These are phyloP conservation scores for Penicillium crustosum DNA, from an alignment of 2,329 filamentous ascomycete species.

Conservation along the genomic window DNA sequence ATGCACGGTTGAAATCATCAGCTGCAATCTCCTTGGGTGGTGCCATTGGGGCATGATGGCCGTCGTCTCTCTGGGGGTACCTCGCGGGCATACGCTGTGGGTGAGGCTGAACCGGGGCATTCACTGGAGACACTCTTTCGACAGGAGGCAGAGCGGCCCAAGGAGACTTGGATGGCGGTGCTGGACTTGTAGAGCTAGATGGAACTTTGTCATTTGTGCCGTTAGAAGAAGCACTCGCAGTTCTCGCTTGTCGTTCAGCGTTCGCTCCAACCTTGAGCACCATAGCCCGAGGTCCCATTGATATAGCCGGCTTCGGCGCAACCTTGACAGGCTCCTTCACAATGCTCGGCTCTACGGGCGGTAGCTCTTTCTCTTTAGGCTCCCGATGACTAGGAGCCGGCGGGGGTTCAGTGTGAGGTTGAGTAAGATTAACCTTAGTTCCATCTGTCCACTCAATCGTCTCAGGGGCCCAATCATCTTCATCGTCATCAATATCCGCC, in stretches of 20 bases:
- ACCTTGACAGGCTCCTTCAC: conserved; percentile 30
- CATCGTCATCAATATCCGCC: conserved; percentile 69
- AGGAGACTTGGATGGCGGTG: conserved; percentile 76
- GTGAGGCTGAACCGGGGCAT: conserved; percentile 47
- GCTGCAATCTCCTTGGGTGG: conserved; percentile 81
- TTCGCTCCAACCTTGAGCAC: conserved; percentile 51
- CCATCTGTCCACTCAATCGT: conserved; percentile 69
- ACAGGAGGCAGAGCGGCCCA: conserved; percentile 87
- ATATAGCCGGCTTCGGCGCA: conserved; percentile 41
- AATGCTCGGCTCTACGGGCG: conserved; percentile 12
- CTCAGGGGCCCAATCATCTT: conserved; percentile 68
- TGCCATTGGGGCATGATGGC: conserved; percentile 47
- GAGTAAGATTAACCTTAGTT: conserved; percentile 62
- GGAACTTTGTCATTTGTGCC: conserved; percentile 56
- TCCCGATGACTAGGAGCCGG: conserved; percentile 26
- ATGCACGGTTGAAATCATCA: conserved; percentile 87
- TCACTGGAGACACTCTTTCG: conserved; percentile 73
- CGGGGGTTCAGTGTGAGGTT: conserved; percentile 35
- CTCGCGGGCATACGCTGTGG: conserved; percentile 53
- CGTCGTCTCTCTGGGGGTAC: conserved; percentile 59
- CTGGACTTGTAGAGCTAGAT: conserved; percentile 45
- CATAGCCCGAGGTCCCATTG: conserved; percentile 51
- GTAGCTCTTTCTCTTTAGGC: conserved; percentile 25
- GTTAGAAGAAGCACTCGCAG: conserved; percentile 47
- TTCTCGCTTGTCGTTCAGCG: conserved; percentile 48